Conservation (phyloP, 2,329 filamentous ascomycete species). For the Neoascochyta sp. region DNA sequence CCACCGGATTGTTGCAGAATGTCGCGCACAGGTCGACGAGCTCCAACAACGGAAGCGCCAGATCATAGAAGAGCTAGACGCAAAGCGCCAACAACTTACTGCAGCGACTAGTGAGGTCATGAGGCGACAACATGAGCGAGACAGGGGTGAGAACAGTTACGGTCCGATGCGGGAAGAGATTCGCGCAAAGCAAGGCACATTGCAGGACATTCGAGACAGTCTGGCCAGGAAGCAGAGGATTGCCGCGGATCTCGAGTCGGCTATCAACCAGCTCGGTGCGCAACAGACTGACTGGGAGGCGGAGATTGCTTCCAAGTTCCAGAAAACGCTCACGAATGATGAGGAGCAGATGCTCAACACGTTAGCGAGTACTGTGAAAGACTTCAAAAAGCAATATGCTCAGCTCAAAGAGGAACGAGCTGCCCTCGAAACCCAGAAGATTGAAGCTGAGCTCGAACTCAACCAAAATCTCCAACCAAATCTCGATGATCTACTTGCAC, state of each 20-base stretch:
- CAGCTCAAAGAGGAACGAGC: slow-evolving; percentile 69
- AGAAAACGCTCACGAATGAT: slow-evolving; percentile 77
- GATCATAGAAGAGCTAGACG: slow-evolving; percentile 67
- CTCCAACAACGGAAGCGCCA: slow-evolving; percentile 61
- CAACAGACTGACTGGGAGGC: slow-evolving; percentile 73
- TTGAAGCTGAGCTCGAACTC: slow-evolving; percentile 78
- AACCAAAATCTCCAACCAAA: slow-evolving; percentile 84
- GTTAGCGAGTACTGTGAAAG: slow-evolving; percentile 65
- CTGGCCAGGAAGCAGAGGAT: slow-evolving; percentile 67
- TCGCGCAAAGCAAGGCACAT: slow-evolving; percentile 66
- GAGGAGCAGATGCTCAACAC: slow-evolving; percentile 78
- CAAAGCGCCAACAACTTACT: slow-evolving; percentile 85
- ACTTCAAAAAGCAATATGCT: slow-evolving; percentile 72
- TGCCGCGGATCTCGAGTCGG: slow-evolving; percentile 65
- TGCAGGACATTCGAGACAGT: slow-evolving; percentile 69
- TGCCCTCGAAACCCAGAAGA: slow-evolving; percentile 76
- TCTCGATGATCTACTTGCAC: slow-evolving; percentile 68
- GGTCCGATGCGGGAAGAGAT: slow-evolving; percentile 76
- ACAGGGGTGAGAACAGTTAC: slow-evolving; percentile 76
- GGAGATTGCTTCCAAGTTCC: slow-evolving; percentile 83
- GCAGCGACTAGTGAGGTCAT: slow-evolving; percentile 77
- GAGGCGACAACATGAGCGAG: slow-evolving; percentile 73
- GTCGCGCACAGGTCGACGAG: slow-evolving; percentile 69
- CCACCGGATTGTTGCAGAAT: slow-evolving; percentile 69
- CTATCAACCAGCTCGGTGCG: slow-evolving; percentile 57